phyloP scores from a whole-genome alignment of 1,139 yeast genomes.

The Lodderomyces margitis region DNA sequence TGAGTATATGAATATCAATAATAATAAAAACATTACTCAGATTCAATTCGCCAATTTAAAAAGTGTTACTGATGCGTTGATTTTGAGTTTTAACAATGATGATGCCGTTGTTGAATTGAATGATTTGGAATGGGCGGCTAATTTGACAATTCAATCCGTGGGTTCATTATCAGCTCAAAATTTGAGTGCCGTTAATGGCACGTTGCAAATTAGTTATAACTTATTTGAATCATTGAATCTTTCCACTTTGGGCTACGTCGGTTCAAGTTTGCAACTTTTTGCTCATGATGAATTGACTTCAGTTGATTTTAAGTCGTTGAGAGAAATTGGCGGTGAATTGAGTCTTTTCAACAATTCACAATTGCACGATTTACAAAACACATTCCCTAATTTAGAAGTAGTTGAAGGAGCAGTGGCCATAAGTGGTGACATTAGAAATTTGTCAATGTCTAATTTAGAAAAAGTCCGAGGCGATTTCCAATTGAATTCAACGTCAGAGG shows the following conservation, averaged over 20 bases:
- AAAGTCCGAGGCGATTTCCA: constrained; percentile 46
- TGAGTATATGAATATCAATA: constrained; percentile 41
- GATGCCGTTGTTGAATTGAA: constrained; percentile 39
- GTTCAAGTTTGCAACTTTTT: constrained; percentile 42
- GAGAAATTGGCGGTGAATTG: constrained; percentile 44
- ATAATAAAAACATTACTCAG: constrained; percentile 43
- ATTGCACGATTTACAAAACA: constrained; percentile 30
- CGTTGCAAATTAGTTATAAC: constrained; percentile 42
- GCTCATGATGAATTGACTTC: constrained; percentile 43
- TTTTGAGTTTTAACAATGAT: constrained; percentile 45
- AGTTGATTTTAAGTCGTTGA: constrained; percentile 28
- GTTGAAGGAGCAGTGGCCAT: constrained; percentile 46
- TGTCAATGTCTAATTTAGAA: constrained; percentile 36
- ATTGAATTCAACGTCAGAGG: constrained; percentile 35
- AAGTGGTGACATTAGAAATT: constrained; percentile 39
- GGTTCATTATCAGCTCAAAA: constrained; percentile 28
- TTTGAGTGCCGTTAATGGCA: constrained; percentile 43
- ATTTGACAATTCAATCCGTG: constrained; percentile 46
- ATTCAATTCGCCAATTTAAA: constrained; percentile 37
- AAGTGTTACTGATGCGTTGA: constrained; percentile 35
- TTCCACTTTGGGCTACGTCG: constrained; percentile 32
- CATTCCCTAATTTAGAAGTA: constrained; percentile 32
- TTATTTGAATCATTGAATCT: constrained; percentile 33
- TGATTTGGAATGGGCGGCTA: constrained; percentile 41
- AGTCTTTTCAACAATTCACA: constrained; percentile 43